Percentiles rank a stretch among this genome's conserved stretches.
phyloP scores from a whole-genome alignment of 805 yeast species.

The Diddensiella santjacobensis region DNA sequence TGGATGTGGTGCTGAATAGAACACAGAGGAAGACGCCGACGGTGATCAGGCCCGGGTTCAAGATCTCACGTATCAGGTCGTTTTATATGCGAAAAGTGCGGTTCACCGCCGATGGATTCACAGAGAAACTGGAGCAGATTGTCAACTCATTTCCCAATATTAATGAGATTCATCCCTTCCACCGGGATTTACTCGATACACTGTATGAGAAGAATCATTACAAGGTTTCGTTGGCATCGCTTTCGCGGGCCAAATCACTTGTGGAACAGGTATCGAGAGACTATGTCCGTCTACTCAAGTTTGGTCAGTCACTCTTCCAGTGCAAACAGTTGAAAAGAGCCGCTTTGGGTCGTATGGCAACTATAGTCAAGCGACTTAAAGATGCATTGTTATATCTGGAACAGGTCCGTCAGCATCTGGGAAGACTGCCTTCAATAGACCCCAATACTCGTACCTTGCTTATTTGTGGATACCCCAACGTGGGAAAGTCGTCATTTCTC shows the following conservation, averaged over 20 bases:
- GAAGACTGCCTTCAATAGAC: conserved; percentile 96
- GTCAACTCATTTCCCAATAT: conserved; percentile 90
- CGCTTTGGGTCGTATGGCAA: conserved; percentile 99
- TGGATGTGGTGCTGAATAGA: conserved; percentile 94
- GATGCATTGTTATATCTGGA: conserved; percentile 91
- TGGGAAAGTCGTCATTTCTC: conserved; percentile 95
- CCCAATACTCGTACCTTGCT: conserved; percentile 97
- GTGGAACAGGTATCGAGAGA: conserved; percentile 96
- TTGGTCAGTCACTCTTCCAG: conserved; percentile 96
- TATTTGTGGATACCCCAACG: conserved; percentile 98
- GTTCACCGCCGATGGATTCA: conserved; percentile 93
- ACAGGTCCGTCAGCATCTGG: conserved; percentile 98
- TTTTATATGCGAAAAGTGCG: conserved; percentile 98
- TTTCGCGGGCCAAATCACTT: conserved; percentile 87
- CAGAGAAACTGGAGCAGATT: conserved; percentile 85
- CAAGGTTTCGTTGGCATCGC: conserved; percentile 92
- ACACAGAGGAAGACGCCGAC: conserved; percentile 99
- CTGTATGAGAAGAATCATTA: conserved; percentile 97
- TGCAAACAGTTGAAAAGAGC: conserved; percentile 98
- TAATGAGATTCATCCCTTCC: conserved; percentile 97
- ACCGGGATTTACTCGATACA: conserved; percentile 96
- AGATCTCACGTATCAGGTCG: conserved; percentile 92
- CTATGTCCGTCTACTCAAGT: conserved; percentile 87
- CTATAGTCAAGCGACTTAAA: conserved; percentile 90
- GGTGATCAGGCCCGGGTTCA: conserved; percentile 95